Evolutionary conservation across 2,329 filamentous ascomycete genomes (phyloP), one percentile per base, ranked within the genome.

Genomic region (Ophiocordyceps sinensis): DNA sequence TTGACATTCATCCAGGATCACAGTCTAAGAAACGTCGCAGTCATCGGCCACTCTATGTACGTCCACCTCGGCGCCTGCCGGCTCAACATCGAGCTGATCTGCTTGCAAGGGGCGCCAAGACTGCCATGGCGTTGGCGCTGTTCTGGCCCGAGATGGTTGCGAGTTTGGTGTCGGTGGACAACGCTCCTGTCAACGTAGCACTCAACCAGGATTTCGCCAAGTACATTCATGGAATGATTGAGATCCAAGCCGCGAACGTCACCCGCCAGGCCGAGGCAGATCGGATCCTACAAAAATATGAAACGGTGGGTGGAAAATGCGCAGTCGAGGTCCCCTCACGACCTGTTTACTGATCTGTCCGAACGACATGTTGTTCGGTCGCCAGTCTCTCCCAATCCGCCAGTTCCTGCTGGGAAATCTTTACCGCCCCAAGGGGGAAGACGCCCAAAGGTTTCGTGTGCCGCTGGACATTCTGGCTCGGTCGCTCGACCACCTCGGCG

Each of bases 21-120:
- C 58, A 66, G 69, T 4, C 64, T 95, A n/a, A 65, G 71, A 36
- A 66, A 82, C 26, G 70, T 80, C 2, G 86, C 83, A 0, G 64
- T 96, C 26, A 91, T 96, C 53, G 89, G 89, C 0, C 91, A 96
- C 63, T 94, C 86, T 2, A 96, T 96, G 89, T 84, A 61, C 53
- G 72, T 38, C 28, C 11, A 9, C 31, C 26, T 17, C 28, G 12
- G 21, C 13, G 31, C 23, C 29, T 36, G 21, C 21, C 35, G n/a
- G 23, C 12, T 8, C 15, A 11, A 28, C 17, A 15, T 13, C 13
- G 7, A 14, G 12, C 36, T 32, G 29, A 41, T 30, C 5, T 37
- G 4, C 15, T 8, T 29, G 13, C n/a, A 43, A 83, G 79, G 81
- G 89, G 91, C 47, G 89, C 89, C 37, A 96, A 96, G 67, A 79